These are phyloP conservation scores for Diophrys sp. DNA, from an alignment of 73 alveolate genomes.

Conservation along the genomic window DNA sequence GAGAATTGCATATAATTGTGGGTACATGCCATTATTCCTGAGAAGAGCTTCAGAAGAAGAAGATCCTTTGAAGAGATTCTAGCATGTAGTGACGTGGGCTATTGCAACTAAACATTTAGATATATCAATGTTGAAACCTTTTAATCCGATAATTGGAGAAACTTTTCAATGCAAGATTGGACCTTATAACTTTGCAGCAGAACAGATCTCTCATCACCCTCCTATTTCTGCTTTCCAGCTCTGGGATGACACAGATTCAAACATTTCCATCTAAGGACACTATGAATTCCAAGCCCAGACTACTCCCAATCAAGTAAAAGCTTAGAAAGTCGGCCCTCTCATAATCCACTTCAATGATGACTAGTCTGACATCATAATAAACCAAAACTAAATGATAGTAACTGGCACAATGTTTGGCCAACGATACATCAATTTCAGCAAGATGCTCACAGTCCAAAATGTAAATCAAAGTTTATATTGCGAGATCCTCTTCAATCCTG, in stretches of 20 bases:
- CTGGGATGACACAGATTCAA: constrained; percentile 12
- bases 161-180: constrained; percentile 76
- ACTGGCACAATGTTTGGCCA: constrained; percentile 5
- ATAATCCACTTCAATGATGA: constrained; percentile 6
- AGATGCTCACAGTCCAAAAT: constrained; percentile 5
- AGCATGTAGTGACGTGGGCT: constrained; percentile 56
- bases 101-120: constrained; percentile 37
- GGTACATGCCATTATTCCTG: constrained; percentile 62
- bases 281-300: not conserved
- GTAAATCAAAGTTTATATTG: constrained; percentile 1
- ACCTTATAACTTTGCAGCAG: constrained; percentile 37
- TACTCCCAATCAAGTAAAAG: not conserved
- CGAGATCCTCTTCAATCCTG: not conserved
- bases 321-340: constrained; percentile 1
- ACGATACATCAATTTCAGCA: constrained; percentile 4
- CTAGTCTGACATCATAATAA: not conserved
- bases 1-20: constrained; percentile 48
- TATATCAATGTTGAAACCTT: constrained; percentile 73
- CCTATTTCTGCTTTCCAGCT: constrained; percentile 43
- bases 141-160: constrained; percentile 90
- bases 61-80: constrained; percentile 62
- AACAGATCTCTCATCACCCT: constrained; percentile 62
- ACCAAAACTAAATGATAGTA: not conserved
- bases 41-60: constrained; percentile 49
- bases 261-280: not conserved